Conservation (phyloP, 805 yeast species). For the Cephaloascus albidus region DNA sequence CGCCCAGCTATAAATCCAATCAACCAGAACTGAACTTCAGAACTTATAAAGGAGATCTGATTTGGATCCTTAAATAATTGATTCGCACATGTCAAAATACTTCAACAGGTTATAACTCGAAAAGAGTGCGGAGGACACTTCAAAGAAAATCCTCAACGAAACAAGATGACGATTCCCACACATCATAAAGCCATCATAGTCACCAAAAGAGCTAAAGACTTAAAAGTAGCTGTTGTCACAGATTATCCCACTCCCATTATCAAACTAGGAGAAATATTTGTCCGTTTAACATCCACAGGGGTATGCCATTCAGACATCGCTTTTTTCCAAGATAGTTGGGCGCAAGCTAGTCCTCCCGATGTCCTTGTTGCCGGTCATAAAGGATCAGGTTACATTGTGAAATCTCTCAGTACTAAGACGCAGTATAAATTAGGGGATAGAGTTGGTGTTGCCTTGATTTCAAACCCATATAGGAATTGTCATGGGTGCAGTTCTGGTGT, state of each 20-base stretch:
- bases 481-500: conserved; percentile 14
- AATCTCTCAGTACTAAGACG: too few relatives aligned
- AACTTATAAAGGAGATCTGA: too few relatives aligned
- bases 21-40: too few relatives aligned
- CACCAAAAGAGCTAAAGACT: too few relatives aligned
- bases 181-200: too few relatives aligned
- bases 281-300: conserved; percentile 35
- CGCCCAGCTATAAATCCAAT: too few relatives aligned
- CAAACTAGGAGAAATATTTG: conserved; percentile 28
- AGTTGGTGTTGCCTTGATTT: conserved; percentile 31
- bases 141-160: too few relatives aligned
- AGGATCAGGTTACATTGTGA: conserved; percentile 29
- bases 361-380: conserved; percentile 36
- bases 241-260: conserved; percentile 23
- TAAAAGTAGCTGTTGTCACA: not conserved
- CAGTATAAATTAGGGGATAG: conserved; percentile 30
- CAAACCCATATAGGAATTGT: conserved; percentile 34
- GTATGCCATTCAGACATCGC: conserved; percentile 37
- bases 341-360: conserved; percentile 27
- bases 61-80: too few relatives aligned
- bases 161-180: too few relatives aligned
- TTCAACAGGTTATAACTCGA: too few relatives aligned
- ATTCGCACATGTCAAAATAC: too few relatives aligned
- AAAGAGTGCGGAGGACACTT: too few relatives aligned
- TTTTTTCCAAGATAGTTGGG: conserved; percentile 38